Evolutionary conservation across 805 yeast species (phyloP), one percentile per base, ranked within the genome.

Genomic region (Komagataella pseudopastoris): DNA sequence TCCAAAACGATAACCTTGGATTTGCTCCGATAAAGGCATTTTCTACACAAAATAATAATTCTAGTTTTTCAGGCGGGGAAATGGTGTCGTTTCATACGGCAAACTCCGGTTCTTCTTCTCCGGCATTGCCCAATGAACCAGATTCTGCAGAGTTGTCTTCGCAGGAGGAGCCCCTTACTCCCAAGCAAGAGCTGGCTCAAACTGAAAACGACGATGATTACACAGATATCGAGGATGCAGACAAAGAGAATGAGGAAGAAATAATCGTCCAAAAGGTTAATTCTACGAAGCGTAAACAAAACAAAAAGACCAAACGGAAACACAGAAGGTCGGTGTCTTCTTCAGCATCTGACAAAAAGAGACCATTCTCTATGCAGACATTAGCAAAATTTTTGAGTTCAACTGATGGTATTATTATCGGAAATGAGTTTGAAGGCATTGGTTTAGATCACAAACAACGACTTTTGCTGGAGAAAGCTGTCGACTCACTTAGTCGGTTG

Each of bases 401-500:
- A 45, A 76, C 80, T 49, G 81, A 80, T 59, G 83, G 83, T 6
- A 75, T 81, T 6, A 72, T 77, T 4, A 76, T 78, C 51, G 85
- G 85, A 3, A 81, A 77, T 58, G 93, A 88, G 57, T 86, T 89
- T 61, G 78, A 81, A 46, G 78, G 79, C 50, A 67, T 90, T 53
- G 85, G 84, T 44, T 72, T 89, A 56, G 89, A 91, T 7, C 67
- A 75, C 0, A 83, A 83, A 53, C 96, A 89, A 60, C 84, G 85
- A 57, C 83, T 79, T 58, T 71, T 90, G 45, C 71, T 91, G 46
- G 97, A 91, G 60, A 81, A 88, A 64, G 80, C 91, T 49, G 85
- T 91, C 3, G 96, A 89, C 60, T 82, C 95, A 1, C 71, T 91
- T 48, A 83, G 93, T 45, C 75, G 93, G 58, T 74, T 93, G 53